Base-by-base conservation (phyloP, 495 filamentous ascomycete species). In the Trichoderma asperelloides region DNA sequence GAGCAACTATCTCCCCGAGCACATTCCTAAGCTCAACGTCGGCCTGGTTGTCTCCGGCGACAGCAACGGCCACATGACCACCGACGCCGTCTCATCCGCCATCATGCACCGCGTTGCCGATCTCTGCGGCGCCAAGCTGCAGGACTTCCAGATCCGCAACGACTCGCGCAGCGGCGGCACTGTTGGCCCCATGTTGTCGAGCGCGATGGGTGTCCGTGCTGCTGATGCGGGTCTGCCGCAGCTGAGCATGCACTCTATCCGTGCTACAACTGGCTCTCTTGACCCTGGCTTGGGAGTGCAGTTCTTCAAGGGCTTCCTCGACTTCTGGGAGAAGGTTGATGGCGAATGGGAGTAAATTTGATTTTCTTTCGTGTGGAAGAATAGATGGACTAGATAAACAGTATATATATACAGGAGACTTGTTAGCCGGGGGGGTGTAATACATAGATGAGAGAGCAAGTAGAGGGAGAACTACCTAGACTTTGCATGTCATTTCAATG, bases 71-170 rank as follows among this genome's bases (percentile, higher is more conserved):
- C 92, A 97, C 77, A 95, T 94, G 88, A 94, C 91, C 13, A 96
- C 91, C 13, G 93, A 97, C 73, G 85, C 87, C 67, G 87, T 96
- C 37, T 91, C 88, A 60, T 87, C 88, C 28, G 88, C 89, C 0
- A 81, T 97, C 62, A 78, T 97, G 21, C 84, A 87, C 70, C 84
- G 88, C 18, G 81, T 95, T 57, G 92, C 91, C 5, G 85, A 89
- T 62, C 87, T 88, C 55, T 82, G 81, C 65, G 89, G 82, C 40
- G 83, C 84, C 39, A 86, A 83, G 40, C 77, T 96, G 69, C 95
- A 98, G 78, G 79, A 93, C 15, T 97, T 97, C 82, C 93, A 96
- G 81, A 97, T 97, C 73, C 82, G 95, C 43, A 98, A 98, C 71
- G 95, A 97, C 75, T 86, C 81, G 9, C 81, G 95, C 40, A 89